These are phyloP conservation scores for Vairimorpha apis DNA, from an alignment of 371 early-diverging fungal genomes.

Conservation along the genomic window DNA sequence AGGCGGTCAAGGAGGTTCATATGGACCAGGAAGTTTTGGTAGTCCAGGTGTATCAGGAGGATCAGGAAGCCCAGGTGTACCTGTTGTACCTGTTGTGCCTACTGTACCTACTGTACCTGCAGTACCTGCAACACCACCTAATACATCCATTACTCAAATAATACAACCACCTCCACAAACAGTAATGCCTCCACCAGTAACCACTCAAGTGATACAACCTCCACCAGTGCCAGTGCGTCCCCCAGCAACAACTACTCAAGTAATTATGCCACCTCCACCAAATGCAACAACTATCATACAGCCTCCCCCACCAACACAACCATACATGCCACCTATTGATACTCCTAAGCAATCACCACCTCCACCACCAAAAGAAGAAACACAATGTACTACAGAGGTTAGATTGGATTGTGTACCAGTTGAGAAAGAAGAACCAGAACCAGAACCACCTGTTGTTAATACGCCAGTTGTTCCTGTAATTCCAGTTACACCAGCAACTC, in stretches of 20 bases:
- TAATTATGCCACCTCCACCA: background rate
- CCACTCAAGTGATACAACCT: background rate
- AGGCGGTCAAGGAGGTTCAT: background rate
- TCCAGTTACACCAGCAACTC: background rate
- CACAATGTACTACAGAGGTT: constrained; percentile 2
- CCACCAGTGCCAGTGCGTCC: background rate
- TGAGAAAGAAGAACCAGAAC: background rate
- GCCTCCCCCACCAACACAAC: background rate
- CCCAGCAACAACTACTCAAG: background rate
- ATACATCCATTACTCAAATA: background rate
- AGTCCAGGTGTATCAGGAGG: background rate
- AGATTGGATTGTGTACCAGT: constrained; percentile 12
- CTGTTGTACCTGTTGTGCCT: background rate
- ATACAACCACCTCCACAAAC: background rate
- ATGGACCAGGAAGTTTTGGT: background rate
- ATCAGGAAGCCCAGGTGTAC: background rate
- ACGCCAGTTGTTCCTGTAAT: background rate
- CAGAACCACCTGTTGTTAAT: background rate
- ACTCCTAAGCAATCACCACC: background rate
- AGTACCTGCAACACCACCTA: background rate
- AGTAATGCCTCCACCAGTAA: background rate
- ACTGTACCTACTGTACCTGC: background rate
- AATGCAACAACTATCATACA: background rate
- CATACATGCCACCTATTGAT: background rate
- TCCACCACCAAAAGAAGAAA: constrained; percentile 3